Evolutionary conservation across 1,284 basidiomycete genomes (phyloP).

Genomic region (Ganoderma sinense): DNA sequence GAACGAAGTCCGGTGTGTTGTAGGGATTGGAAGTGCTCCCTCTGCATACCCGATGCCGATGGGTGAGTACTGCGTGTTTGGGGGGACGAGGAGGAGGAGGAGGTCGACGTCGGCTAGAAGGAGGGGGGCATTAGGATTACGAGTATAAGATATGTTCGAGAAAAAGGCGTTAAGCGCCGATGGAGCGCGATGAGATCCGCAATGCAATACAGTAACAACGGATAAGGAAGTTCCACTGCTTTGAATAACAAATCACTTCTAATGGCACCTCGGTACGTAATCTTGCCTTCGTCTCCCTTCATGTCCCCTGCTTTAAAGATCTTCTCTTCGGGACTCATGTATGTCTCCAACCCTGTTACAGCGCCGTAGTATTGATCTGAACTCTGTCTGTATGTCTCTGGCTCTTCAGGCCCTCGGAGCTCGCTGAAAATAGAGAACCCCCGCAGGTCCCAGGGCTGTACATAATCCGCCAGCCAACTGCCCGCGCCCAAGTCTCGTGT

Average conservation of each 20-base stretch:
- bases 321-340: not conserved
- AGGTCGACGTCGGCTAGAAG: not conserved
- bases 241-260: not conserved
- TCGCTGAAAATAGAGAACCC: not conserved
- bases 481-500: not conserved
- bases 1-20: not conserved
- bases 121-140: not conserved
- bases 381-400: not conserved
- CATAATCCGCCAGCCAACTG: not conserved
- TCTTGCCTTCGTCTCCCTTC: not conserved
- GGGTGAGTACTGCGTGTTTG: too few species aligned
- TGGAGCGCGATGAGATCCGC: not conserved
- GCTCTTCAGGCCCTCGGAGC: not conserved
- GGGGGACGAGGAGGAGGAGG: not conserved
- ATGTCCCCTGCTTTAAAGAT: not conserved
- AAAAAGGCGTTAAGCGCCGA: not conserved
- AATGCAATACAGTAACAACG: not conserved
- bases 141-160: not conserved
- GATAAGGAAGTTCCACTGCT: not conserved
- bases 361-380: not conserved
- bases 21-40: not conserved
- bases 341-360: not conserved
- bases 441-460: not conserved
- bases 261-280: not conserved
- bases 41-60: not conserved